A percentile compares a stretch with the other conserved stretches of the same genome.
Evolutionary conservation across 202 grass and related monocot genomes (phyloP).

Genomic region (Elaeis oleifera): DNA sequence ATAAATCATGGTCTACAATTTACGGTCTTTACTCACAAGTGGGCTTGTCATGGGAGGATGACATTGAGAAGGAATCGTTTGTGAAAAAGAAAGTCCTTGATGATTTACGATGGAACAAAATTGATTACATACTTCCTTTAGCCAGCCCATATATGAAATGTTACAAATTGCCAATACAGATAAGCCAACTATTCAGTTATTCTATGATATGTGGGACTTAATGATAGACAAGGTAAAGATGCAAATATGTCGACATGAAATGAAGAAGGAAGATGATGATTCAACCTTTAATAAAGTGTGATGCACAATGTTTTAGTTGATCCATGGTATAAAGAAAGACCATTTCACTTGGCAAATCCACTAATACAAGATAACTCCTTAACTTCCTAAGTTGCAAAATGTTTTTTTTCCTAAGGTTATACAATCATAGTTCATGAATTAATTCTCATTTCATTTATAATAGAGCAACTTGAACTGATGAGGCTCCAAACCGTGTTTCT

Average conservation of each 20-base stretch:
- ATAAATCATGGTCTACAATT: conserved; percentile 12
- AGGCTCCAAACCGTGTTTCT: not conserved
- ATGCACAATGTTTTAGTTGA: not conserved
- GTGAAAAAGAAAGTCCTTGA: conserved; percentile 16
- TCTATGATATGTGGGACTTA: not conserved
- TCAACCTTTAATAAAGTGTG: conserved; percentile 14
- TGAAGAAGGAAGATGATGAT: conserved; percentile 1
- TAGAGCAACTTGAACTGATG: not conserved
- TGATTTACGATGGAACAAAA: conserved; percentile 23
- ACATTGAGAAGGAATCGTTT: not conserved
- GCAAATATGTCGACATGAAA: conserved; percentile 1
- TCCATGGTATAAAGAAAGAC: not conserved
- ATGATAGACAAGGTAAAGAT: no score
- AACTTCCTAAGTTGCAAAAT: not conserved
- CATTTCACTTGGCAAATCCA: not conserved
- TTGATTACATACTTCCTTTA: conserved; percentile 28
- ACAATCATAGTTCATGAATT: not conserved
- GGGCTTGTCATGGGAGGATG: conserved; percentile 7
- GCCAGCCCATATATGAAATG: conserved; percentile 11
- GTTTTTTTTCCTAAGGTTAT: not conserved
- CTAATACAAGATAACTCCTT: not conserved
- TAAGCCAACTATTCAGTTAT: conserved; percentile 21
- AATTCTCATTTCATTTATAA: not conserved
- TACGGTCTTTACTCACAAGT: conserved; percentile 8
- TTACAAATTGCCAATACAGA: not conserved